Evolutionary conservation across 768 basidiomycete species (phyloP).

Genomic region (Jaapia argillacea): DNA sequence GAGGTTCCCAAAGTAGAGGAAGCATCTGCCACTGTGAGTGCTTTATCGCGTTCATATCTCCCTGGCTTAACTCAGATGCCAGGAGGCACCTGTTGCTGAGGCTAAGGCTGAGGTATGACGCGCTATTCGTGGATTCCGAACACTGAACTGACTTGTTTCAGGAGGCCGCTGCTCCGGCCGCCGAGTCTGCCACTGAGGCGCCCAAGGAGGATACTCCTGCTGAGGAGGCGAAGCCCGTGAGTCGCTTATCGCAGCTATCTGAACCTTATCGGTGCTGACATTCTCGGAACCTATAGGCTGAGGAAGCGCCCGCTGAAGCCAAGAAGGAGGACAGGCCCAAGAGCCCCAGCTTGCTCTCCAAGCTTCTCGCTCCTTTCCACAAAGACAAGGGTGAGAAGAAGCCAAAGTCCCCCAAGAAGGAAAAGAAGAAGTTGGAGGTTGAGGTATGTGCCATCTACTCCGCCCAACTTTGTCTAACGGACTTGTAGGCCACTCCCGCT

Average conservation of each 20-base stretch:
- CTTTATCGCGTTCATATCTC: too few species aligned
- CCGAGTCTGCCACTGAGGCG: conserved; percentile 21
- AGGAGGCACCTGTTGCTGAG: conserved; percentile 24
- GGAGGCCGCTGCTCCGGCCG: conserved; percentile 10
- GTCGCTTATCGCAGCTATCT: conserved; percentile 7
- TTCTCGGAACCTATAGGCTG: conserved; percentile 20
- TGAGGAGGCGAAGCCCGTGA: conserved; percentile 33
- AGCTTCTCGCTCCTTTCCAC: conserved; percentile 66
- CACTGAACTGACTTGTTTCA: too few species aligned
- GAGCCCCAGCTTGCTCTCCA: conserved; percentile 69
- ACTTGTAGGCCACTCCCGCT: conserved; percentile 18
- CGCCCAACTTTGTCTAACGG: neutral
- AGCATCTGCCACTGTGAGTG: conserved; percentile 5
- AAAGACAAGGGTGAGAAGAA: conserved; percentile 47
- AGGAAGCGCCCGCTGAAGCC: conserved; percentile 31
- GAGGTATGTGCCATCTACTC: conserved; percentile 30
- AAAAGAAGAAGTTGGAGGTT: conserved; percentile 69
- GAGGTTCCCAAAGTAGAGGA: conserved; percentile 35
- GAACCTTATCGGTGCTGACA: conserved; percentile 1
- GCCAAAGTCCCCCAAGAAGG: conserved; percentile 67
- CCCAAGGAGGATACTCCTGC: conserved; percentile 24
- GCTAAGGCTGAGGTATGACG: neutral
- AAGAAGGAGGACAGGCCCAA: conserved; percentile 78
- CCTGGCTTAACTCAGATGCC: too few species aligned
- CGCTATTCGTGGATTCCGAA: too few species aligned